These are phyloP conservation scores for Stevia rebaudiana DNA, from an alignment of 140 eudicot genomes.

Conservation along the genomic window DNA sequence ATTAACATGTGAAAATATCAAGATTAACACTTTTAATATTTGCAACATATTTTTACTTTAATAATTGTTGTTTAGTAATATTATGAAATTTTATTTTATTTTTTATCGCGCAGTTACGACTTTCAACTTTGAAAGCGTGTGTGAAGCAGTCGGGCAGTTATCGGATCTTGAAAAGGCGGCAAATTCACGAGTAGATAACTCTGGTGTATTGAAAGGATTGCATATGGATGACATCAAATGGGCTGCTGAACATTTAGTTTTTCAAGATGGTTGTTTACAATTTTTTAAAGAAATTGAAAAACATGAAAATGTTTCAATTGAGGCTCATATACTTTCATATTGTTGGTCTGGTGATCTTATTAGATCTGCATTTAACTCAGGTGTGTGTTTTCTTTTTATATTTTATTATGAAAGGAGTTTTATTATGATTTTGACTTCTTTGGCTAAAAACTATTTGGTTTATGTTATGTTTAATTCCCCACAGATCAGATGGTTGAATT, in stretches of 20 bases:
- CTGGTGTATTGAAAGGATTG: slow-evolving; percentile 53
- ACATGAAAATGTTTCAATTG: slow-evolving; percentile 22
- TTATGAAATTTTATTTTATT: neutral
- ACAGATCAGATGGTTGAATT: neutral
- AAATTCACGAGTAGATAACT: slow-evolving; percentile 30
- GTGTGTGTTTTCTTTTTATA: slow-evolving; percentile 18
- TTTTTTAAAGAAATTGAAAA: slow-evolving; percentile 44
- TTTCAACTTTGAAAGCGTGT: slow-evolving; percentile 37
- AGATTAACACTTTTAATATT: no score
- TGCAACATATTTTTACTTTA: neutral
- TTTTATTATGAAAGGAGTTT: neutral
- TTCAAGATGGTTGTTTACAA: slow-evolving; percentile 55
- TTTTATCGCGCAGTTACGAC: slow-evolving; percentile 23
- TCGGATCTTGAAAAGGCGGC: slow-evolving; percentile 42
- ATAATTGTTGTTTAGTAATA: neutral
- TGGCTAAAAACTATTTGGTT: neutral
- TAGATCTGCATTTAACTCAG: slow-evolving; percentile 43
- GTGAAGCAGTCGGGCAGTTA: slow-evolving; percentile 42
- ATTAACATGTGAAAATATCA: no score
- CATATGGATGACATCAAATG: slow-evolving; percentile 44
- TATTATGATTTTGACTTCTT: neutral
- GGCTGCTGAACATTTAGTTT: slow-evolving; percentile 49
- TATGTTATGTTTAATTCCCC: neutral
- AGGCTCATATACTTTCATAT: slow-evolving; percentile 52
- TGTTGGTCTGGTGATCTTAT: slow-evolving; percentile 64